phyloP scores from a whole-genome alignment of 129 eudicot species.

The Erigeron canadensis region DNA sequence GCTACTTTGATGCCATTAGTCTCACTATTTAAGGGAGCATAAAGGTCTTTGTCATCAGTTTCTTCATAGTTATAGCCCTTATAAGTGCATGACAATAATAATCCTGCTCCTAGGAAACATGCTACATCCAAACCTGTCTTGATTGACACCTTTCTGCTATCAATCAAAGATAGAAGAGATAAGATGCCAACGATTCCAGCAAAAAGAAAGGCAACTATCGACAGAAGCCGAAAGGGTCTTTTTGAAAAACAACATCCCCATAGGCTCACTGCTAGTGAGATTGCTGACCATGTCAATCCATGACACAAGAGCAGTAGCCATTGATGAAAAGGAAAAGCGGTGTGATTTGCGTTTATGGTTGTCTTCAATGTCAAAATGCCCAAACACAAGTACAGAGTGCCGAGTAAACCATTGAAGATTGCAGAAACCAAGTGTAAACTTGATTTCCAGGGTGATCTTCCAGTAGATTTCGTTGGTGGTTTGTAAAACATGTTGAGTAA shows the following conservation, averaged over 20 bases:
- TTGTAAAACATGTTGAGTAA: conserved; percentile 45
- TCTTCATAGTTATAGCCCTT: conserved; percentile 53
- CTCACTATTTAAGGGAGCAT: conserved; percentile 50
- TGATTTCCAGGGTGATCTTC: conserved; percentile 37
- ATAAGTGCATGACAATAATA: conserved; percentile 68
- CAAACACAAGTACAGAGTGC: conserved; percentile 44
- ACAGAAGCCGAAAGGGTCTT: conserved; percentile 48
- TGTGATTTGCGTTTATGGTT: conserved; percentile 33
- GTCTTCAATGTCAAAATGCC: conserved; percentile 44
- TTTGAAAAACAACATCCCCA: conserved; percentile 51
- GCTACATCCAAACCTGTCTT: conserved; percentile 60
- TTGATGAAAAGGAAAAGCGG: conserved; percentile 56
- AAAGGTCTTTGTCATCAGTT: conserved; percentile 35
- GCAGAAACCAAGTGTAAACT: conserved; percentile 54
- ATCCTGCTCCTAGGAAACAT: conserved; percentile 63
- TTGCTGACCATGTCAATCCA: conserved; percentile 66
- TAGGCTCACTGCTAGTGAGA: conserved; percentile 64
- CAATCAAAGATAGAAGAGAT: conserved; percentile 41
- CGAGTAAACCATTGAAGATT: conserved; percentile 60
- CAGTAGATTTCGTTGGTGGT: conserved; percentile 36
- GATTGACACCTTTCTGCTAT: conserved; percentile 39
- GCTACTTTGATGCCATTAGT: conserved; percentile 30
- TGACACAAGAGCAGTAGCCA: conserved; percentile 62
- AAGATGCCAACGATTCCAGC: conserved; percentile 47
- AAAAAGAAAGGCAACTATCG: conserved; percentile 51